Evolutionary conservation across 164 flowering plant genomes (phyloP), one percentile per base, ranked within the genome.

Genomic region (Sextonia rubra): DNA sequence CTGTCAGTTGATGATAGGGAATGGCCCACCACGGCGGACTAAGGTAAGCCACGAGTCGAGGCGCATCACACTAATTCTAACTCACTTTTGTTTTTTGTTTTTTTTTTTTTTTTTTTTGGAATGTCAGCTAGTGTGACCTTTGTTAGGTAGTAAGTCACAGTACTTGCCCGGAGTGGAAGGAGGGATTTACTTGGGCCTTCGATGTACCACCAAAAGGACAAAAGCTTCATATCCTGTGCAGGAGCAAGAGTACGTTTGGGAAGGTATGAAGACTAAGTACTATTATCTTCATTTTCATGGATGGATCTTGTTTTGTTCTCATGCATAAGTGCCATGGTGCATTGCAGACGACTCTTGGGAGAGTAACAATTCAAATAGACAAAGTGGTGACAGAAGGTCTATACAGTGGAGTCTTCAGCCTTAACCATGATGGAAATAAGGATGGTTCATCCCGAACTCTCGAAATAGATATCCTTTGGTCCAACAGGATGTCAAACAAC

Each of bases 191-290:
- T 18, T 91, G 98, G 98, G 90, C 92, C 24, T 93, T 93, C 80
- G 97, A 93, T 80, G 91, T 91, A 24, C 98, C 98, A 20, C 98
- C 97, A 1, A 91, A 90, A 77, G 98, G 97, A 27, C 97, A 93
- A 78, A 93, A 91, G 60, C 93, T 91, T 27, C 95, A 93, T 71
- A 93, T 93, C 66, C 58, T 83, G 47, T 93, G 98, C 89, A 91
- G 87, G 86, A 91, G 86, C 90, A 93, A 86, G 74, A 89, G 79
- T 66, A 91, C 97, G 32, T 93, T 93, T 71, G 97, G 93, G 55
- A 93, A 93, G 95, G 98, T 91, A 85, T 75, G 64, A 58, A 24
- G 17, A 12, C 37, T 15, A 37, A 30, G 37, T 32, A 60, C 22
- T 18, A 32, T 37, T 37, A 68, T 32, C 26, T 69, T 17, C 6